Conservation (phyloP, 2,329 filamentous ascomycete genomes). For the Chrysoporthe puriensis region DNA sequence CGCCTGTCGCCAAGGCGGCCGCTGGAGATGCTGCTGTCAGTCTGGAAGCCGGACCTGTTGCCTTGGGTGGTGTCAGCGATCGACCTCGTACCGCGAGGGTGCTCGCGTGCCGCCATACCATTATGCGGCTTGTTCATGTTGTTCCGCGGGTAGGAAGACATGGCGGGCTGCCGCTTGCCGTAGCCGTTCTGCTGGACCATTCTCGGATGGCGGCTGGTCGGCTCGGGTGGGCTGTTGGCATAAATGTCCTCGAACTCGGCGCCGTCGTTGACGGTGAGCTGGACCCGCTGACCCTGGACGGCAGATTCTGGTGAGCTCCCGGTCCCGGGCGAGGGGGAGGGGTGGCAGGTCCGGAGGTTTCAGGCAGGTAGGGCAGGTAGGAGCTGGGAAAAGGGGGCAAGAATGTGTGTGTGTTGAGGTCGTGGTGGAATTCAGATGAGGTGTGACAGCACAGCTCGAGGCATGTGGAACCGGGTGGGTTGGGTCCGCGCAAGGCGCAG, state of each 20-base stretch:
- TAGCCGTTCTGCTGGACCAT: constrained; percentile 42
- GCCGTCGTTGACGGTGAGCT: constrained; percentile 35
- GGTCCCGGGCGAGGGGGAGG: constrained; percentile 14
- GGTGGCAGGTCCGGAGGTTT: background rate
- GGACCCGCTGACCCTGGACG: constrained; percentile 38
- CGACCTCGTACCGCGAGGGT: background rate
- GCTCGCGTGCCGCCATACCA: constrained; percentile 37
- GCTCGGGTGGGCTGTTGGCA: constrained; percentile 34
- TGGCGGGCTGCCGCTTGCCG: constrained; percentile 36
- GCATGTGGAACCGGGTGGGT: constrained; percentile 26
- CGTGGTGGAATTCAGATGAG: constrained; percentile 25
- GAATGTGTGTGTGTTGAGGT: constrained; percentile 17
- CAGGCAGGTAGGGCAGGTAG: constrained; percentile 6
- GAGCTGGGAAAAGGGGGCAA: constrained; percentile 8
- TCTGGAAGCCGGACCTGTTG: constrained; percentile 72
- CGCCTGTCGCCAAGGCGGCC: constrained; percentile 71
- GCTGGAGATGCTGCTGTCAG: constrained; percentile 86
- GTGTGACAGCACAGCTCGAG: constrained; percentile 26
- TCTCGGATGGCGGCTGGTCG: constrained; percentile 35
- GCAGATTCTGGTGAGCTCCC: constrained; percentile 27
- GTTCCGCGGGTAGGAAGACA: constrained; percentile 41
- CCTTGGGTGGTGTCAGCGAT: constrained; percentile 50
- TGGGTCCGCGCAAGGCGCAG: constrained; percentile 24
- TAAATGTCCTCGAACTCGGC: constrained; percentile 40
- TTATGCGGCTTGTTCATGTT: constrained; percentile 43